phyloP scores from a whole-genome alignment of 371 early-diverging fungal genomes.

The Rhizomucor miehei region DNA sequence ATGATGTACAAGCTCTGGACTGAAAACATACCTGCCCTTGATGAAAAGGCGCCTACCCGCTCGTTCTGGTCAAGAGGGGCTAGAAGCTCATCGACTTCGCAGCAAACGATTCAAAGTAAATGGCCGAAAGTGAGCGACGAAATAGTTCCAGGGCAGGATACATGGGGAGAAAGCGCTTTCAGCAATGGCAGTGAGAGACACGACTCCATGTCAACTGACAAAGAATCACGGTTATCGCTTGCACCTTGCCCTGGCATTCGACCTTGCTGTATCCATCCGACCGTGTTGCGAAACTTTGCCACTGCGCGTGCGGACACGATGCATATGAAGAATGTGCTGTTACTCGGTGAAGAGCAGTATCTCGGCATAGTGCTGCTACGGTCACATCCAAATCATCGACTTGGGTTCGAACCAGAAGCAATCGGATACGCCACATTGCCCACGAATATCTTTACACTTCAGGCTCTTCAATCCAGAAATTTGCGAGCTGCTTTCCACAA shows the following conservation, averaged over 20 bases:
- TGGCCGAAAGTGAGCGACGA: slow-evolving; percentile 40
- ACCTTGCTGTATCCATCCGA: slow-evolving; percentile 46
- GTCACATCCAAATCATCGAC: slow-evolving; percentile 38
- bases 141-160: slow-evolving; percentile 20
- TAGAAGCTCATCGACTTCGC: slow-evolving; percentile 9
- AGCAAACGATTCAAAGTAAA: slow-evolving; percentile 16
- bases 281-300: slow-evolving; percentile 39
- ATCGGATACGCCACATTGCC: slow-evolving; percentile 41
- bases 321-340: slow-evolving; percentile 44
- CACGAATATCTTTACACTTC: slow-evolving; percentile 31
- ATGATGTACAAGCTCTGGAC: slow-evolving; percentile 49
- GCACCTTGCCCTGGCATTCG: slow-evolving; percentile 23
- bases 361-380: slow-evolving; percentile 33
- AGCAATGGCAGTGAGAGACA: not conserved
- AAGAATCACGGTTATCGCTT: slow-evolving; percentile 30
- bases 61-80: slow-evolving; percentile 2
- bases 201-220: slow-evolving; percentile 5
- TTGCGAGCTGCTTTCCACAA: slow-evolving; percentile 39
- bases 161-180: slow-evolving; percentile 15
- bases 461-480: slow-evolving; percentile 34
- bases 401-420: slow-evolving; percentile 51
- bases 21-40: slow-evolving; percentile 11
- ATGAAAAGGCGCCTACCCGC: not conserved
- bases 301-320: slow-evolving; percentile 33
- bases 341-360: slow-evolving; percentile 46